Evolutionary conservation across 768 basidiomycete genomes (phyloP).

Genomic region (Mycena galopus): DNA sequence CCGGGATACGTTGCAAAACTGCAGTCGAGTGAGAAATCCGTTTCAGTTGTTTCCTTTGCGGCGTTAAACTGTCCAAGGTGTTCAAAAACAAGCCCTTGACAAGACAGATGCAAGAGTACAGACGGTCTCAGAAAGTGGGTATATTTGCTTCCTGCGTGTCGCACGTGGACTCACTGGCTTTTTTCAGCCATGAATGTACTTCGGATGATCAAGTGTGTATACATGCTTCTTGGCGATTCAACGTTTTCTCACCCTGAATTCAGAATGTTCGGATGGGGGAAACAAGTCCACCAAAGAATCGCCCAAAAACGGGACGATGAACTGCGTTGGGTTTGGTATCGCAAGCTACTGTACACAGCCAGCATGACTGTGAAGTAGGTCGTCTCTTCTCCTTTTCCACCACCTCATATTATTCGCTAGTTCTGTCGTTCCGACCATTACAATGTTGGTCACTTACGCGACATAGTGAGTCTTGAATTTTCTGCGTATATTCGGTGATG

Average conservation of each 20-base stretch:
- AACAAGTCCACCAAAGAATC: constrained; percentile 65
- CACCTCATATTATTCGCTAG: constrained; percentile 44
- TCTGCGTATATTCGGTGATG: background rate
- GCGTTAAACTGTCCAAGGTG: background rate
- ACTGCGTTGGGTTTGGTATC: constrained; percentile 64
- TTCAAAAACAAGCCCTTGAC: background rate
- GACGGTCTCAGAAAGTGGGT: constrained; percentile 69
- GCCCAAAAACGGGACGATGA: constrained; percentile 72
- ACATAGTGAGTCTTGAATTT: constrained; percentile 27
- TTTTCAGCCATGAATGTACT: constrained; percentile 64
- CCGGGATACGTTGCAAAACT: background rate
- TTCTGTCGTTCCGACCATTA: constrained; percentile 68
- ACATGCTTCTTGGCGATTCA: background rate
- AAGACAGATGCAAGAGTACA: constrained; percentile 69
- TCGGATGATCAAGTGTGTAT: constrained; percentile 69
- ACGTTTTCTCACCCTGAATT: background rate
- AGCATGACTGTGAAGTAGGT: constrained; percentile 5
- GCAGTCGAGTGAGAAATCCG: background rate
- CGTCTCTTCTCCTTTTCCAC: background rate
- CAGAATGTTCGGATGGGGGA: constrained; percentile 67
- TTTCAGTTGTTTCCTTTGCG: background rate
- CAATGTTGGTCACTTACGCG: constrained; percentile 73
- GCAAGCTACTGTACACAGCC: constrained; percentile 57
- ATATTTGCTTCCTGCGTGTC: constrained; percentile 21
- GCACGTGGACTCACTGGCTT: constrained; percentile 36